Evolutionary conservation across 306 rosid genomes (phyloP).

Genomic region (peach (Prunus persica)): DNA sequence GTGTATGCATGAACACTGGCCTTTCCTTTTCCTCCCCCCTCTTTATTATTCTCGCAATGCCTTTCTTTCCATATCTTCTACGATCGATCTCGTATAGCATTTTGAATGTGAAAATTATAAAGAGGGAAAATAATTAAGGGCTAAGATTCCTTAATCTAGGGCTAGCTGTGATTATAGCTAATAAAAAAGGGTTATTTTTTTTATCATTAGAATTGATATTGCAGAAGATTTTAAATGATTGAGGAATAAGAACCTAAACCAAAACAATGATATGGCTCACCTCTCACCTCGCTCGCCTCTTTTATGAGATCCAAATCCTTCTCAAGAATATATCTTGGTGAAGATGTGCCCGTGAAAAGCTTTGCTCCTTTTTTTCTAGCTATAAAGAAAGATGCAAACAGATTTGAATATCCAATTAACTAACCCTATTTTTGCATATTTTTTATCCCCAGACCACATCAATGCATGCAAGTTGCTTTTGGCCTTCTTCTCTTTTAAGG

Average conservation of each 20-base stretch:
- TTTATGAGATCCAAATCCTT: constrained; percentile 34
- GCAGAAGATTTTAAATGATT: constrained; percentile 33
- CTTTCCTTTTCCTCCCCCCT: background rate
- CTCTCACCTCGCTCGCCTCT: background rate
- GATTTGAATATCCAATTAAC: constrained; percentile 43
- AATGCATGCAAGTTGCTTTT: background rate
- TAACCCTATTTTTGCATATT: background rate
- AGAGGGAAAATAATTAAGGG: background rate
- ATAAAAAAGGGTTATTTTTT: constrained; percentile 17
- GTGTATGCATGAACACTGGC: background rate
- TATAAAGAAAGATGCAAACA: constrained; percentile 27
- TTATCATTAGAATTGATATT: constrained; percentile 11
- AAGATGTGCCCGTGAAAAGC: constrained; percentile 42
- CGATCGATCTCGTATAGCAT: background rate
- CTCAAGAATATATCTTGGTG: constrained; percentile 21
- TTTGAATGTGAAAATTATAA: background rate
- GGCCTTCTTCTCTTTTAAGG: background rate
- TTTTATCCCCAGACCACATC: background rate
- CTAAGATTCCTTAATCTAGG: background rate
- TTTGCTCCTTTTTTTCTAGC: constrained; percentile 35
- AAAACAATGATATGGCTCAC: constrained; percentile 18
- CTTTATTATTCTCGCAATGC: constrained; percentile 18
- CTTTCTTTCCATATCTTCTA: background rate
- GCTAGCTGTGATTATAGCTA: background rate
- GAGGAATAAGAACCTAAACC: constrained; percentile 44